Conservation (phyloP, 2,329 filamentous ascomycete species). For the Zymoseptoria passerinii region DNA sequence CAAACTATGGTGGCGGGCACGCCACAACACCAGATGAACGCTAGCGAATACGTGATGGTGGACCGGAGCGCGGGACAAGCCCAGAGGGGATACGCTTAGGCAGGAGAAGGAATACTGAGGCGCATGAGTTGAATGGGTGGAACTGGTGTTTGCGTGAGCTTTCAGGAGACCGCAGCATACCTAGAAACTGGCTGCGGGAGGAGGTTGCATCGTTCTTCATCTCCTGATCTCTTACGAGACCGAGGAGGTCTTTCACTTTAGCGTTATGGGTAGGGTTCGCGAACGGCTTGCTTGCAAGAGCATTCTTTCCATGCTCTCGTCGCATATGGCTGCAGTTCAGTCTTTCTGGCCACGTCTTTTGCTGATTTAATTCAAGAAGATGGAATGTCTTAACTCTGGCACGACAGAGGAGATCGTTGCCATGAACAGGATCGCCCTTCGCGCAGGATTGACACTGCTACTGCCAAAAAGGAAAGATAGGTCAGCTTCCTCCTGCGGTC, state of each 20-base stretch:
- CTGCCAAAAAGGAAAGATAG: neutral
- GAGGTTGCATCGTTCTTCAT: slow-evolving; percentile 8
- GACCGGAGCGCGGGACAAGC: slow-evolving; percentile 17
- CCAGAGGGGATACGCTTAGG: slow-evolving; percentile 17
- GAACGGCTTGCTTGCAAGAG: neutral
- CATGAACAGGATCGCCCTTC: neutral
- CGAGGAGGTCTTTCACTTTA: slow-evolving; percentile 12
- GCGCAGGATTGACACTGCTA: neutral
- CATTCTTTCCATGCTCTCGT: neutral
- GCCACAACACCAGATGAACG: slow-evolving; percentile 15
- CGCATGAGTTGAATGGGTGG: slow-evolving; percentile 3
- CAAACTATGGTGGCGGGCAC: slow-evolving; percentile 15
- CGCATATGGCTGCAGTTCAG: neutral
- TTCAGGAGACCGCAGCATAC: slow-evolving; percentile 2
- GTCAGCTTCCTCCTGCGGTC: neutral
- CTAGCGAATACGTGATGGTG: slow-evolving; percentile 28
- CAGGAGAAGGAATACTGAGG: neutral
- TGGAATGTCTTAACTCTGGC: neutral
- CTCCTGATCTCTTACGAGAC: neutral
- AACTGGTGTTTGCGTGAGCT: neutral
- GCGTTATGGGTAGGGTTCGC: neutral
- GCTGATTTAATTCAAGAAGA: neutral
- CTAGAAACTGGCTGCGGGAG: slow-evolving; percentile 10
- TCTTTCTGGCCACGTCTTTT: too few relatives aligned
- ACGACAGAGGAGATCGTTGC: too few relatives aligned